Evolutionary conservation across 139 green algal genomes (phyloP), one percentile per base, ranked within the genome.

Genomic region (Chlorella sp.): DNA sequence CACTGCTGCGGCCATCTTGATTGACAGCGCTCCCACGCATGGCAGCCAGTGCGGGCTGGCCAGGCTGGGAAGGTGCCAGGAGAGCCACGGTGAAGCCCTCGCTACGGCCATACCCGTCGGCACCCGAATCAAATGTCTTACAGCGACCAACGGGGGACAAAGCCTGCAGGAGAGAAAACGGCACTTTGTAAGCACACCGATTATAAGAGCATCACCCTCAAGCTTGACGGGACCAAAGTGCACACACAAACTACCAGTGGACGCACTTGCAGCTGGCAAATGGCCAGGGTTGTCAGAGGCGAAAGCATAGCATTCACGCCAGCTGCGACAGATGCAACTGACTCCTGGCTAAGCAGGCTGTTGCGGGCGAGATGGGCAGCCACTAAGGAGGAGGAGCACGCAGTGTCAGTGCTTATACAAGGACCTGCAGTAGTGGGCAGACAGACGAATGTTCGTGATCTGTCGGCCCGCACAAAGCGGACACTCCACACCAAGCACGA

Each of bases 1-100:
- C 93, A 80, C 93, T 97, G 68, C 94, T 97, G 75, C 97, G 94
- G 21, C 97, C 97, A 83, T 98, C 97, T 91, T 98, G 96, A 89
- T 98, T 98, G 24, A 99, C 96, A 2, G 95, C 91, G 34, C 89
- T 94, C 18, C 94, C 94, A 1, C 81, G 60, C 0, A 98, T 57
- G 48, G 48, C 48, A 57, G 48, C 48, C 48, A 57, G 48, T 57
- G 48, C 48, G 9, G 7, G 66, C 66, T 73, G 66, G 32, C 34
- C 96, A 16, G 66, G 86, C 91, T 7, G 92, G 48, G 48, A 57
- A 16, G 48, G 42, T 61, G 36, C 2, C 53, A 69, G 48, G 57
- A 88, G 88, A 15, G 88, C 89, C 12, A 89, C 66, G 16, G 75
- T 22, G 37, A 39, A 32, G 16, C 81, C 93, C 85, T 97, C 95